A percentile compares a stretch with the other conserved stretches of the same genome.
Evolutionary conservation across 108 stramenopile genomes (phyloP).

Genomic region (Discostella stelligeroides): DNA sequence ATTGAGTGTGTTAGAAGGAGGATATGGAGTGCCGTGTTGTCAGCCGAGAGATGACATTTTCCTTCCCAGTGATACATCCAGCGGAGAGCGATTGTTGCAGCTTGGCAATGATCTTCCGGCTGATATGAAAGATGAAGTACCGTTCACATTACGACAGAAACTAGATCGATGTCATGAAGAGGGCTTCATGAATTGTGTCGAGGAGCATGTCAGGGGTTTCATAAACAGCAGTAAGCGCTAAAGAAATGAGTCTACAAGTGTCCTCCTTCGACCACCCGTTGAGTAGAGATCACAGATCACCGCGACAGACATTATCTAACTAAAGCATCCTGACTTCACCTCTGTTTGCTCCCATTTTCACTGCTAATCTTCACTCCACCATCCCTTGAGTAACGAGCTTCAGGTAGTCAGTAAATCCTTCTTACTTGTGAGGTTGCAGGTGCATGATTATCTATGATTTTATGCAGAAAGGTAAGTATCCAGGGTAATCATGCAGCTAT

Average conservation of each 20-base stretch:
- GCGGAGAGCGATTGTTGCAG: constrained; percentile 50
- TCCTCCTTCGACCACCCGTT: no score
- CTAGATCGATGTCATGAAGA: constrained; percentile 81
- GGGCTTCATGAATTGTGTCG: constrained; percentile 81
- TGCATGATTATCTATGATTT: no score
- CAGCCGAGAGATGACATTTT: constrained; percentile 55
- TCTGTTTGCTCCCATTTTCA: no score
- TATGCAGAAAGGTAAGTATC: no score
- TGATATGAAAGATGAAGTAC: constrained; percentile 72
- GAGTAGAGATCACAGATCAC: no score
- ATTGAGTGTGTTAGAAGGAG: constrained; percentile 94
- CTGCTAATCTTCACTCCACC: no score
- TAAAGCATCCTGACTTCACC: no score
- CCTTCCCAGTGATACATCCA: constrained; percentile 35
- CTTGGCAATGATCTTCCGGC: constrained; percentile 77
- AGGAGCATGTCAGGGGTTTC: constrained; percentile 67
- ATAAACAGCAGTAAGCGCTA: constrained; percentile 46
- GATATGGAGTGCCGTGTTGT: constrained; percentile 96
- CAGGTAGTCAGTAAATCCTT: no score
- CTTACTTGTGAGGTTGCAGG: no score
- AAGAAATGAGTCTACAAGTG: constrained; percentile 21
- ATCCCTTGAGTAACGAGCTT: no score
- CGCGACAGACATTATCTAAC: no score
- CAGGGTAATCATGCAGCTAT: no score
- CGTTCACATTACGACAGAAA: constrained; percentile 56